phyloP scores from a whole-genome alignment of 2,329 filamentous ascomycete species.

The Pseudopithomyces chartarum region DNA sequence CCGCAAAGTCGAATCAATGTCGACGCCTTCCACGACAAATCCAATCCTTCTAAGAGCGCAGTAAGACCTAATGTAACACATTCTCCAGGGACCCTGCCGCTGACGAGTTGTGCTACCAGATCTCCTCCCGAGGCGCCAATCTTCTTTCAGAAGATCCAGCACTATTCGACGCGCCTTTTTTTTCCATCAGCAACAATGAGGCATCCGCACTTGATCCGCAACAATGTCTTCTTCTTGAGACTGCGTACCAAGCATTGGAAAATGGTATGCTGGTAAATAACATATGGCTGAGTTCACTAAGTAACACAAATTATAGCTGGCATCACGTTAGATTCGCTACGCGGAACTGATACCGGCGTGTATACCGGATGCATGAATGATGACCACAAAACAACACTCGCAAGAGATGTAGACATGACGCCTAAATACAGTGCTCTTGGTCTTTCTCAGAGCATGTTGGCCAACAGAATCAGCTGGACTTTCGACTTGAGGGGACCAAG shows the following conservation, averaged over 20 bases:
- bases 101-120: neutral
- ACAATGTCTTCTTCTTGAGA: constrained; percentile 29
- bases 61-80: neutral
- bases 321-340: constrained; percentile 17
- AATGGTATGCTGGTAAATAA: neutral
- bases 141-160: constrained; percentile 22
- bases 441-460: neutral
- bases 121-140: constrained; percentile 14
- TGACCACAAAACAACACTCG: constrained; percentile 12
- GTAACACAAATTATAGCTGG: constrained; percentile 14
- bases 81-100: constrained; percentile 7
- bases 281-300: too few species aligned
- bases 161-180: constrained; percentile 30
- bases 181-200: constrained; percentile 21
- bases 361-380: constrained; percentile 17
- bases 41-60: neutral
- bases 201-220: constrained; percentile 32
- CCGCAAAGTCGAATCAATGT: constrained; percentile 9
- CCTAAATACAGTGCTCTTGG: constrained; percentile 15
- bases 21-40: constrained; percentile 13
- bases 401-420: constrained; percentile 13
- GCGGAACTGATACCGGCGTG: constrained; percentile 22
- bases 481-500: constrained; percentile 30
- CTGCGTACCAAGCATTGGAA: constrained; percentile 32
- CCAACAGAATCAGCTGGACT: constrained; percentile 28